These are phyloP conservation scores for Sapria himalayana DNA, from an alignment of 345 rosid genomes.

Conservation along the genomic window DNA sequence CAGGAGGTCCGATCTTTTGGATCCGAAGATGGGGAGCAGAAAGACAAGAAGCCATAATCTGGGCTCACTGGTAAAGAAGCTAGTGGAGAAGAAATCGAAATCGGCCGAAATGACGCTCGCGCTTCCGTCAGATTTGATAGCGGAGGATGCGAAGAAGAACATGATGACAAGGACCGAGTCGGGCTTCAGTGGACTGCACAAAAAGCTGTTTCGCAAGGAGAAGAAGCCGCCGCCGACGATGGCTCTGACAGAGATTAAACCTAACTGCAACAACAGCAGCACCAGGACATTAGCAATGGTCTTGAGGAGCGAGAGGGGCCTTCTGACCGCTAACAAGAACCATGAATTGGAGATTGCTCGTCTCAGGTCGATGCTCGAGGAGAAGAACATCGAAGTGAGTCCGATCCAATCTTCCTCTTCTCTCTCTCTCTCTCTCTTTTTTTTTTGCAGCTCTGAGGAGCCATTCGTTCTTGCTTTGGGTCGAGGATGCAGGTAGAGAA, in stretches of 20 bases:
- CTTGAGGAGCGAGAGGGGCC: constrained; percentile 79
- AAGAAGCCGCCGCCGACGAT: constrained; percentile 31
- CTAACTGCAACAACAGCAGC: constrained; percentile 13
- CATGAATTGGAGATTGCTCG: constrained; percentile 36
- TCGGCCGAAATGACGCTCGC: constrained; percentile 18
- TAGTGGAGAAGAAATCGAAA: constrained; percentile 32
- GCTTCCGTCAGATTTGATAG: constrained; percentile 36
- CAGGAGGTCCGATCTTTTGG: too few species aligned
- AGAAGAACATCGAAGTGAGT: constrained; percentile 50
- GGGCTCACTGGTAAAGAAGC: constrained; percentile 43
- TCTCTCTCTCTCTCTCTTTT: not conserved
- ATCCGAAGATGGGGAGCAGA: too few species aligned
- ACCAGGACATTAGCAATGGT: constrained; percentile 85
- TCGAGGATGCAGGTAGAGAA: constrained; percentile 52
- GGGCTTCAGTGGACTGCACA: constrained; percentile 33
- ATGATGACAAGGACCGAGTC: constrained; percentile 29
- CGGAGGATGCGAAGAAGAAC: constrained; percentile 57
- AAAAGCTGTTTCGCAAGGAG: constrained; percentile 48
- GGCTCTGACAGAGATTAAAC: constrained; percentile 55
- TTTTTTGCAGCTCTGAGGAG: not conserved
- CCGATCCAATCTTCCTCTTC: not conserved
- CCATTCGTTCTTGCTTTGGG: too few species aligned
- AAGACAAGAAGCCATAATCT: too few species aligned
- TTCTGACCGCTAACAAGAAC: constrained; percentile 47
- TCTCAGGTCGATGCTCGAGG: constrained; percentile 32